Conservation (phyloP, 495 filamentous ascomycete genomes). For the Platismatia glauca region DNA sequence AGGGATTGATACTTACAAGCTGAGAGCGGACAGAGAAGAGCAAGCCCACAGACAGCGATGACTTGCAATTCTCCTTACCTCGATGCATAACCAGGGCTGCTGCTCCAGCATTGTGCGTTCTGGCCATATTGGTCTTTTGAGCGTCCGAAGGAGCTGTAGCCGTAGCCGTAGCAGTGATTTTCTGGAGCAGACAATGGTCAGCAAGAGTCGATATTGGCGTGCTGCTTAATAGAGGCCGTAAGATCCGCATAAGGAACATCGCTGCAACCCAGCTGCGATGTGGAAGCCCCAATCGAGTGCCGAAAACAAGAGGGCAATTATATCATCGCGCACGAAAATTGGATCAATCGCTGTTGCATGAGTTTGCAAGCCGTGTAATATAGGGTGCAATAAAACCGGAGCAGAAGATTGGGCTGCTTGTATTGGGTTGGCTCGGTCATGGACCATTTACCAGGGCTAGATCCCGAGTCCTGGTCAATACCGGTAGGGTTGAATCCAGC, state of each 20-base stretch:
- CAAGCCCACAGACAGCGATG: conserved; percentile 15
- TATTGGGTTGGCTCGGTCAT: not conserved
- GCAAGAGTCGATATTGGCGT: not conserved
- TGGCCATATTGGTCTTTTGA: conserved; percentile 11
- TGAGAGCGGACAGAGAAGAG: conserved; percentile 22
- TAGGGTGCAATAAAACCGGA: not conserved
- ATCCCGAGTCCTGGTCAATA: not conserved
- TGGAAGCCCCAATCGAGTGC: not conserved
- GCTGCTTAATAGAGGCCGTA: not conserved
- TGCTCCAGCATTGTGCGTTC: conserved; percentile 20
- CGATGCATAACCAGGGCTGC: conserved; percentile 21
- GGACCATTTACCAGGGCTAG: not conserved
- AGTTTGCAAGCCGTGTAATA: not conserved
- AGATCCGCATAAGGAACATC: not conserved
- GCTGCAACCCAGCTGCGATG: not conserved
- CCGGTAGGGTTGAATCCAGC: not conserved
- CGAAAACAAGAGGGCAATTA: not conserved
- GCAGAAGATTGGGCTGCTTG: not conserved
- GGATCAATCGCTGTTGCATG: not conserved
- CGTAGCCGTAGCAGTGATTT: conserved; percentile 13
- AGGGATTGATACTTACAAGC: conserved; percentile 8
- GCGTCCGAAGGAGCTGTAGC: not conserved
- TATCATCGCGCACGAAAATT: not conserved
- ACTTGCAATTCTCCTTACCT: conserved; percentile 15
- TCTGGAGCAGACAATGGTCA: conserved; percentile 3